Evolutionary conservation across 2,329 filamentous ascomycete genomes (phyloP), one percentile per base, ranked within the genome.

Genomic region (Aplosporella prunicola): DNA sequence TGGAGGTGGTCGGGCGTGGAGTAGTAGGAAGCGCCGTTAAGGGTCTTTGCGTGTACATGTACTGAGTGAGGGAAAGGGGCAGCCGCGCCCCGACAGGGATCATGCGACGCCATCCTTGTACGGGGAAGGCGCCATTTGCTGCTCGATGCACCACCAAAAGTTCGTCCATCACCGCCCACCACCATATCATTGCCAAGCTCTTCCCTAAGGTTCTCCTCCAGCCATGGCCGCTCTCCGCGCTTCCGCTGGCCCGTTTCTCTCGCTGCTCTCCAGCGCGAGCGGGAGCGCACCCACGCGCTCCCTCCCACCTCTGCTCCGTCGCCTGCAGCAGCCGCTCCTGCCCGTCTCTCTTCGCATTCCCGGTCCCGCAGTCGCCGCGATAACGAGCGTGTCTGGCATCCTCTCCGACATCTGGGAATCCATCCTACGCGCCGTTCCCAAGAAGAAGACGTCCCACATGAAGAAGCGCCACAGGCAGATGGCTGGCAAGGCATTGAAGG

Each of bases 381-480:
- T 62, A 41, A 51, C 57, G 4, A 47, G 51, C 8, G 43, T 59
- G 16, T 56, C 60, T 2, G 57, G 73, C 5, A 56, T 87, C n/a
- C 64, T 94, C 15, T 78, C 76, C 39, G 83, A 82, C 45, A 78
- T 98, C 52, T 96, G 89, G 89, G 89, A 95, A 49, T 87, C 84
- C 5, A 75, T 98, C 30, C 71, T 98, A 48, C 80, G 80, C 47
- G 91, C 91, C 1, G 91, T 96, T 11, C 91, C 91, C 5, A 98
- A 98, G 74, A 96, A 94, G 69, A 98, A 96, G 75, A 93, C 87
- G 22, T 95, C 89, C 27, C 86, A 98, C 62, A 85, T 85, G 69
- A 94, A 91, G 69, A 94, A 87, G 72, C 76, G 91, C 50, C 80
- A 87, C 56, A 78, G 93, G 52, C 87, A 93, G 57, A 82, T 96